These are phyloP conservation scores for Podospora australis DNA, from an alignment of 495 filamentous ascomycete species.

Conservation along the genomic window DNA sequence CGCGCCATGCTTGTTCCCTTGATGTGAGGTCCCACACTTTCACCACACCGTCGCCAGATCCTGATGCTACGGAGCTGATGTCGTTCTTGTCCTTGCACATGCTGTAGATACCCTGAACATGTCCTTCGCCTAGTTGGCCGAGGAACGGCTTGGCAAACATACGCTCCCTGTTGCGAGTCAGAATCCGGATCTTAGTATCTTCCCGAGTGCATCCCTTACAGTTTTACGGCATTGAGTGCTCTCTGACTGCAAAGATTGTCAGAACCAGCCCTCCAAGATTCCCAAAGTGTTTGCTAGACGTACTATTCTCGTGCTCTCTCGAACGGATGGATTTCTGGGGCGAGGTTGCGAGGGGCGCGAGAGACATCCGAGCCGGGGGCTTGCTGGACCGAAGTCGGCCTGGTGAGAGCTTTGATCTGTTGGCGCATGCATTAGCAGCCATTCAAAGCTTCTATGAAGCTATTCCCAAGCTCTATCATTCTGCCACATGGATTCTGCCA, in stretches of 20 bases:
- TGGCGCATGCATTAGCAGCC: constrained; percentile 3
- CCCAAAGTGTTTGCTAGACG: background rate
- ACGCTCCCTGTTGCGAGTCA: constrained; percentile 49
- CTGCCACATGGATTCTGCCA: background rate
- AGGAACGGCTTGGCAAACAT: constrained; percentile 96
- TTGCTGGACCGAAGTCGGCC: constrained; percentile 68
- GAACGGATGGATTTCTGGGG: constrained; percentile 90
- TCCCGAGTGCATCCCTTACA: constrained; percentile 30
- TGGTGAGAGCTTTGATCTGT: constrained; percentile 84
- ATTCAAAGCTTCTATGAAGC: background rate
- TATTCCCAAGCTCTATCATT: background rate
- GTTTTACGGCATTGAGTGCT: constrained; percentile 72
- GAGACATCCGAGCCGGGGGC: constrained; percentile 66
- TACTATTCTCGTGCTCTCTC: constrained; percentile 85
- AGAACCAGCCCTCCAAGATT: background rate
- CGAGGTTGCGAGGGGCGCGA: constrained; percentile 63
- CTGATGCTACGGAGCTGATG: constrained; percentile 66
- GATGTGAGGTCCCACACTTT: constrained; percentile 90
- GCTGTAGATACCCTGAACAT: constrained; percentile 85
- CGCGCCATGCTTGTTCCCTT: constrained; percentile 72
- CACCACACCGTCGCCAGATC: constrained; percentile 78
- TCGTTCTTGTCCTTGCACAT: constrained; percentile 64
- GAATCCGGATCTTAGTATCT: background rate
- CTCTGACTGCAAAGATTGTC: constrained; percentile 17
- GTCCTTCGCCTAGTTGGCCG: constrained; percentile 77